These are phyloP conservation scores for Ceratocystis smalleyi DNA, from an alignment of 2,329 filamentous ascomycete genomes.

Conservation along the genomic window DNA sequence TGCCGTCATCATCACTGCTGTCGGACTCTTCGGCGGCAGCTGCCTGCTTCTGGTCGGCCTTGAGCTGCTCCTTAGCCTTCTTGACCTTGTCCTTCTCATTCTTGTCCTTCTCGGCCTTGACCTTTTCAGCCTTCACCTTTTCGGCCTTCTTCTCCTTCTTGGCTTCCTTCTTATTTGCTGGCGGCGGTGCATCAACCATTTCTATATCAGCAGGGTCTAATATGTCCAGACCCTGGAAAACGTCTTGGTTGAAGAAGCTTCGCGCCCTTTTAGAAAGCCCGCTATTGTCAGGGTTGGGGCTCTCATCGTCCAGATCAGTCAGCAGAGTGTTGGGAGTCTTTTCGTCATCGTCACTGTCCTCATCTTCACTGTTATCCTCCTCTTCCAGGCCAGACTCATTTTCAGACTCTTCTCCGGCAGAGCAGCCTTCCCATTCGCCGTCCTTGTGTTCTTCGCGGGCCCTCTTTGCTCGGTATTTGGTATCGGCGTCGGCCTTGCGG, in stretches of 20 bases:
- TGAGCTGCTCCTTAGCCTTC: background rate
- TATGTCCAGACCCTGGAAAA: constrained; percentile 63
- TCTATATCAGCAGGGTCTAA: constrained; percentile 30
- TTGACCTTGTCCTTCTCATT: constrained; percentile 16
- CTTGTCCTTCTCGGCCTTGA: constrained; percentile 12
- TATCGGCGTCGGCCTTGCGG: constrained; percentile 60
- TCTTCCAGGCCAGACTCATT: constrained; percentile 43
- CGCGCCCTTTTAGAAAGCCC: constrained; percentile 67
- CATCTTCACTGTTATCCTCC: constrained; percentile 26
- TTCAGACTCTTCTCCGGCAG: constrained; percentile 47
- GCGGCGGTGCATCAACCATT: constrained; percentile 22
- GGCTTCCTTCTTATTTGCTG: constrained; percentile 20
- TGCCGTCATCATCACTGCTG: constrained; percentile 28
- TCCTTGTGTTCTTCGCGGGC: constrained; percentile 66
- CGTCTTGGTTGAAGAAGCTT: constrained; percentile 85
- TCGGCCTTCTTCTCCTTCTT: constrained; percentile 20
- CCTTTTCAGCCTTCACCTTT: constrained; percentile 24
- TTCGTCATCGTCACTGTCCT: constrained; percentile 23
- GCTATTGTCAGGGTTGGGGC: constrained; percentile 15
- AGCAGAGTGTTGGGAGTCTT: constrained; percentile 23
- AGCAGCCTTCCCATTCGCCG: constrained; percentile 86
- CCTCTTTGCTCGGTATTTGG: constrained; percentile 83
- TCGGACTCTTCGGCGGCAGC: constrained; percentile 17
- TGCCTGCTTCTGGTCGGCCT: background rate
- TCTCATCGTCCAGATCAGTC: constrained; percentile 31